Percentiles rank a stretch among this genome's conserved stretches.
phyloP scores from a whole-genome alignment of 805 yeast genomes.

The Ogataea degrootiae region DNA sequence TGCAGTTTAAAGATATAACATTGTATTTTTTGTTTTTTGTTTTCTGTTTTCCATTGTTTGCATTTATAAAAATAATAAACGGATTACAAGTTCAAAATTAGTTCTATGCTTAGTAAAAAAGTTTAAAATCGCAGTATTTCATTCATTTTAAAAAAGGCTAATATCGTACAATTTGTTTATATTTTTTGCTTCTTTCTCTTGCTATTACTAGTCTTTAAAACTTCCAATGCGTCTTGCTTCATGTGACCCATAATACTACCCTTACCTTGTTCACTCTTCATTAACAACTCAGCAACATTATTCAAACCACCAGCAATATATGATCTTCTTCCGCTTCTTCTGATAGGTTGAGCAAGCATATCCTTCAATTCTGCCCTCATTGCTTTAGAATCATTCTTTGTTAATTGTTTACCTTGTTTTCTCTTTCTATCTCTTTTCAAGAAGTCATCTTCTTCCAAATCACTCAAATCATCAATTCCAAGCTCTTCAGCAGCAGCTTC shows the following conservation, averaged over 20 bases:
- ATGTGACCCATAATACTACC: constrained; percentile 75
- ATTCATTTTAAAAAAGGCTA: too few species aligned
- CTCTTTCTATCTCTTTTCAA: constrained; percentile 58
- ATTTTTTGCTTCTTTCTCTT: constrained; percentile 6
- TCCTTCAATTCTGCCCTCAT: constrained; percentile 49
- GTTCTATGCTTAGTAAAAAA: too few species aligned
- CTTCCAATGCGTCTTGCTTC: constrained; percentile 62
- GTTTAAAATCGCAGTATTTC: too few species aligned
- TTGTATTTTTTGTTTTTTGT: too few species aligned
- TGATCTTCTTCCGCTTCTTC: constrained; percentile 61
- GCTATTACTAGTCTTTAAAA: constrained; percentile 35
- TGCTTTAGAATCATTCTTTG: constrained; percentile 42
- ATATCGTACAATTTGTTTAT: too few species aligned
- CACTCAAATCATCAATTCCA: constrained; percentile 70
- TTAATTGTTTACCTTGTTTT: constrained; percentile 47
- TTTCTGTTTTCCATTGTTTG: too few species aligned
- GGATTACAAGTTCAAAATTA: too few species aligned
- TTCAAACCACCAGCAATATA: constrained; percentile 76
- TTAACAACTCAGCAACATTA: constrained; percentile 73
- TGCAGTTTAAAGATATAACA: too few species aligned
- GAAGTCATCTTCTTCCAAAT: constrained; percentile 66
- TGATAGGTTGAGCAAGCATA: constrained; percentile 47
- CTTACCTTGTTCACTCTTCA: constrained; percentile 45
- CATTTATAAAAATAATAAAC: too few species aligned
- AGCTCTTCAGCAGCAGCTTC: constrained; percentile 89